Conservation (phyloP, 2,329 filamentous ascomycete genomes). For the Colletotrichum sp. region DNA sequence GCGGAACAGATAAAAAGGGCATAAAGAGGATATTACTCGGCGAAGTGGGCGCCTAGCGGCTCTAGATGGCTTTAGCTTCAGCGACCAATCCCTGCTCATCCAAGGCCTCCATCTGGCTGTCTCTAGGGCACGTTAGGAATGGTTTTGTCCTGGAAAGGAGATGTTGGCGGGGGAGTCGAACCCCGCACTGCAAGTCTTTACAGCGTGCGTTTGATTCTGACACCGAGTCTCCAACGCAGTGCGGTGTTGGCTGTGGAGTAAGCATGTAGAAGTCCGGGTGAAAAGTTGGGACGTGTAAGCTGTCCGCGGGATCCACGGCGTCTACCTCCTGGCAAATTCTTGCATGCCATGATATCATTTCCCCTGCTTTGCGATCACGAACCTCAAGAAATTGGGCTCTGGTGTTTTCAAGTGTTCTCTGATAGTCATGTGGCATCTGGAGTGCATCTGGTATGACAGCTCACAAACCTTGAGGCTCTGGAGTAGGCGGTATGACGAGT, state of each 20-base stretch:
- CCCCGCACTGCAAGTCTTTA: neutral
- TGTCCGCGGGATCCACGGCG: neutral
- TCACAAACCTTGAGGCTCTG: neutral
- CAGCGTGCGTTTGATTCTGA: neutral
- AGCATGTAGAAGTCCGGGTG: neutral
- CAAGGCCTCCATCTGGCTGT: neutral
- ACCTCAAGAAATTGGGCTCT: neutral
- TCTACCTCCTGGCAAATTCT: neutral
- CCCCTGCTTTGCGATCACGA: neutral
- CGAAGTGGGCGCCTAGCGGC: neutral
- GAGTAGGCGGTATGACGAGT: neutral
- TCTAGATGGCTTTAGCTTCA: neutral
- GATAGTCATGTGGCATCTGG: neutral
- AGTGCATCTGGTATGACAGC: neutral
- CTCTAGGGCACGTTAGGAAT: neutral
- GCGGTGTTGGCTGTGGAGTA: neutral
- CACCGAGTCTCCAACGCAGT: neutral
- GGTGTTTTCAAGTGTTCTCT: neutral
- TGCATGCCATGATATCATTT: neutral
- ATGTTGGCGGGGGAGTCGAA: neutral
- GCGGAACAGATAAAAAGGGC: neutral
- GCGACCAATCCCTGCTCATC: neutral
- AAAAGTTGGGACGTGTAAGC: neutral
- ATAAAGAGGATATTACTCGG: neutral
- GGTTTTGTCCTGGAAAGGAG: neutral